Evolutionary conservation across 495 filamentous ascomycete species (phyloP), one percentile per base, ranked within the genome.

Genomic region (Penicillium bialowiezense): DNA sequence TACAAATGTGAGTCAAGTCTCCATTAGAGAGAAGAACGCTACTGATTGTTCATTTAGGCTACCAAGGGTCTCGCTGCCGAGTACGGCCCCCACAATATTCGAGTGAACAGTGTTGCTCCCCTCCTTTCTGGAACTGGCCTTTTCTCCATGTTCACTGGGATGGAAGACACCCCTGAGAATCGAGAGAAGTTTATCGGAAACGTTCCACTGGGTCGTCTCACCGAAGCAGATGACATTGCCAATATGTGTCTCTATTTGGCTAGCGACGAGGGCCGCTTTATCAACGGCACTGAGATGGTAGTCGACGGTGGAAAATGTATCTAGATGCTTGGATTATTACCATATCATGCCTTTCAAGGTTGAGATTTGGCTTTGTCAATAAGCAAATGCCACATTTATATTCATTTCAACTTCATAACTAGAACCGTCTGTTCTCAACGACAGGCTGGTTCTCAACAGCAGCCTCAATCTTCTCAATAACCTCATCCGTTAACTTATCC

Each of bases 391-490:
- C n/a, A n/a, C n/a, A n/a, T n/a, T n/a, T n/a, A n/a, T n/a, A n/a
- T n/a, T n/a, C n/a, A n/a, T n/a, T n/a, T n/a, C n/a, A n/a, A n/a
- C n/a, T n/a, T 3, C 12, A 13, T 21, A 13, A 17, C 23, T 64
- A 64, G 20, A 62, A 59, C 18, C 61, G 38, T 8, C 55, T 41
- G 1, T 13, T 14, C 47, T 65, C 62, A 23, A 38, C 58, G 21
- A 61, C 67, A 17, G 85, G 87, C 69, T 84, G 86, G 55, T 87
- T 91, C 6, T 64, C 71, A 29, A 89, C 59, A 19, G 82, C 73
- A 24, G 70, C 72, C 50, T 91, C 86, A 63, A 90, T 89, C 72
- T 85, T 77, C 31, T 77, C 74, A 71, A 90, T 63, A 18, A 90
- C 69, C 58, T 85, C 86, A 0, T 78, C 76, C 2, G 84, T 87